These are phyloP conservation scores for Meyerozyma sp. DNA, from an alignment of 1,139 yeast genomes.

Conservation along the genomic window DNA sequence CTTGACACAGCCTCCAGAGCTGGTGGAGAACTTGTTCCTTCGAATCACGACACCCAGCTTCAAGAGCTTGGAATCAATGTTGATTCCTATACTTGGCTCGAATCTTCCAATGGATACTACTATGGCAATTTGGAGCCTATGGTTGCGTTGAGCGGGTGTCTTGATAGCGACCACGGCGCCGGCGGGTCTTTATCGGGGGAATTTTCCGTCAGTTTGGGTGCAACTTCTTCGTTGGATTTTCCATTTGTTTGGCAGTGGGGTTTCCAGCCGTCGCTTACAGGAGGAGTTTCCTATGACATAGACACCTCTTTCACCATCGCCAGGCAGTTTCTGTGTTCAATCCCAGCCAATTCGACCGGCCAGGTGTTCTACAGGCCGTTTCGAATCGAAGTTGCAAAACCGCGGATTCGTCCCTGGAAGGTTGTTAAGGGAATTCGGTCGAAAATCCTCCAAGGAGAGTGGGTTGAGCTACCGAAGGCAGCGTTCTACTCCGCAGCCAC, in stretches of 20 bases:
- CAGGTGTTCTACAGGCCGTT: constrained; percentile 17
- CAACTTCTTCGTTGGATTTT: constrained; percentile 11
- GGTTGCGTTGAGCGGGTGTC: too few species aligned
- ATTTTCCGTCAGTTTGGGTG: constrained; percentile 12
- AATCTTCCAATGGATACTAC: not conserved
- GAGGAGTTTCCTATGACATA: constrained; percentile 2
- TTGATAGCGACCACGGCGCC: too few species aligned
- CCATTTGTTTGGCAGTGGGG: constrained; percentile 2
- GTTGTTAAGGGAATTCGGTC: constrained; percentile 2
- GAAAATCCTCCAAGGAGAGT: not conserved
- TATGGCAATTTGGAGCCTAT: not conserved
- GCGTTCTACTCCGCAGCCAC: not conserved
- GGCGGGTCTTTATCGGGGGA: constrained; percentile 13
- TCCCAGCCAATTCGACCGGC: constrained; percentile 15
- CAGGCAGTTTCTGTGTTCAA: constrained; percentile 13
- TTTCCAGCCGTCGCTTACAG: not conserved
- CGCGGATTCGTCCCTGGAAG: constrained; percentile 7
- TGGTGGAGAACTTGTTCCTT: not conserved
- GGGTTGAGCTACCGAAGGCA: not conserved
- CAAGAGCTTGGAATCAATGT: not conserved
- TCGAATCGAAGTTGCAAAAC: constrained; percentile 9
- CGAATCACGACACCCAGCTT: not conserved
- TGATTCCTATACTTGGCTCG: not conserved
- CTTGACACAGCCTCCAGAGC: not conserved
- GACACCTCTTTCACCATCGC: constrained; percentile 8